Evolutionary conservation across 768 basidiomycete genomes (phyloP).

Genomic region (Lactarius psammicola): DNA sequence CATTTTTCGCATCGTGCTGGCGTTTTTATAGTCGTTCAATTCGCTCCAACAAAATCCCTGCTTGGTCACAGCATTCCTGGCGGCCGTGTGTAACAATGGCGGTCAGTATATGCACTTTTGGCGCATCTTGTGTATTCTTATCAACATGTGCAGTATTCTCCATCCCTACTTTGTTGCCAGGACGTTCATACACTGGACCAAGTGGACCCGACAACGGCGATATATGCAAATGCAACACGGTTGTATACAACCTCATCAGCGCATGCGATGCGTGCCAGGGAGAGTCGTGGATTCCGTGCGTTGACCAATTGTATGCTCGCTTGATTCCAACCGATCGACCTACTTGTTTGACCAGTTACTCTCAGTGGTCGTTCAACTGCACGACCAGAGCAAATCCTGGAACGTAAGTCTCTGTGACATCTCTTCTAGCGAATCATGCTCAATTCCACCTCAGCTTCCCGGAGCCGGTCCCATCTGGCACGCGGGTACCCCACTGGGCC

Average conservation of each 20-base stretch:
- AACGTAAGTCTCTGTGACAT: constrained; percentile 15
- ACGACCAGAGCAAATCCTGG: neutral
- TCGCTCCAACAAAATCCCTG: constrained; percentile 23
- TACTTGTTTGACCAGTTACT: constrained; percentile 14
- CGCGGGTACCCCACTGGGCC: constrained; percentile 49
- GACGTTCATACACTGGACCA: constrained; percentile 20
- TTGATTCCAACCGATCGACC: neutral
- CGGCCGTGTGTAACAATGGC: constrained; percentile 13
- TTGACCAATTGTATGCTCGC: neutral
- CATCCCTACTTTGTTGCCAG: constrained; percentile 7
- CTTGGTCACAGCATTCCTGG: constrained; percentile 5
- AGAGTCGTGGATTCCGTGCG: constrained; percentile 16
- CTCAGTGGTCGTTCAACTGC: constrained; percentile 23
- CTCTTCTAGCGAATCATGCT: neutral
- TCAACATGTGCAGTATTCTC: constrained; percentile 2
- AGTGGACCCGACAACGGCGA: constrained; percentile 1
- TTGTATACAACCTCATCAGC: constrained; percentile 32
- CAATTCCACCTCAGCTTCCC: constrained; percentile 14
- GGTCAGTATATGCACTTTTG: constrained; percentile 2
- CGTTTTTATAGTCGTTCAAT: constrained; percentile 13
- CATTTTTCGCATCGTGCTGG: neutral
- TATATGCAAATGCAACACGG: constrained; percentile 32
- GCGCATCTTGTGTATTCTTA: neutral
- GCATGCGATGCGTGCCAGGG: constrained; percentile 34
- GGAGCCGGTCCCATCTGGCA: constrained; percentile 40